A percentile compares a stretch with the other conserved stretches of the same genome.
Conservation (phyloP, 495 filamentous ascomycete species). For the Darksidea phi region DNA sequence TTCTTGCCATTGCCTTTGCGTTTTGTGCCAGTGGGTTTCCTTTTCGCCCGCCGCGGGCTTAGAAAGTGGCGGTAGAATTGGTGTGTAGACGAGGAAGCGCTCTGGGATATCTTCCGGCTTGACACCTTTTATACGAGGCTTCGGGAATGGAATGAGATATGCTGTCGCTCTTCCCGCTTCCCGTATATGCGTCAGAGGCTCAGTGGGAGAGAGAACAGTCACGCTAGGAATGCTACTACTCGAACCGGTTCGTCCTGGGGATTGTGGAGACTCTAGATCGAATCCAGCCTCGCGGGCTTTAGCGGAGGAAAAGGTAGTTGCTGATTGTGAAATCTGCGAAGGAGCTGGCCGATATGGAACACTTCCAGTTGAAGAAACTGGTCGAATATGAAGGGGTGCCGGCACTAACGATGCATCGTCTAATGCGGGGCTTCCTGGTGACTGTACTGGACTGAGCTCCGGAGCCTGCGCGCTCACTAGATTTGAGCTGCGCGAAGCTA, state of each 20-base stretch:
- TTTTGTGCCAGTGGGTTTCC: constrained; percentile 44
- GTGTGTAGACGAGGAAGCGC: constrained; percentile 47
- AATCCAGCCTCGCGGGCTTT: constrained; percentile 34
- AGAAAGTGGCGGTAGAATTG: constrained; percentile 42
- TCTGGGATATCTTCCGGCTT: constrained; percentile 37
- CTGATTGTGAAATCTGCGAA: neutral
- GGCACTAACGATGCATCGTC: constrained; percentile 3
- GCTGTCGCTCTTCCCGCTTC: constrained; percentile 43
- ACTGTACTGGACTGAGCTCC: neutral
- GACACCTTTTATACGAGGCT: constrained; percentile 38
- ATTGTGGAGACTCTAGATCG: constrained; percentile 10
- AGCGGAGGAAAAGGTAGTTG: constrained; percentile 13
- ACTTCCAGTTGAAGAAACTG: constrained; percentile 4
- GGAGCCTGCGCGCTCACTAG: neutral
- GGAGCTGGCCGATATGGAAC: neutral
- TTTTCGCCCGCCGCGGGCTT: constrained; percentile 44
- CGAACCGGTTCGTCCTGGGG: neutral
- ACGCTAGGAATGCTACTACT: constrained; percentile 19
- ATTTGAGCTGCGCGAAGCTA: constrained; percentile 18
- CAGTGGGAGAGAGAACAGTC: constrained; percentile 7
- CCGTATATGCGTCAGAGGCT: constrained; percentile 35
- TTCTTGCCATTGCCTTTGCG: constrained; percentile 47
- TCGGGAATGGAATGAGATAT: constrained; percentile 48
- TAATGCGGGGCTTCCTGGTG: neutral
- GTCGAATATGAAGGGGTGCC: constrained; percentile 10